These are phyloP conservation scores for Tricholoma sp. DNA, from an alignment of 768 basidiomycete genomes.

Conservation along the genomic window DNA sequence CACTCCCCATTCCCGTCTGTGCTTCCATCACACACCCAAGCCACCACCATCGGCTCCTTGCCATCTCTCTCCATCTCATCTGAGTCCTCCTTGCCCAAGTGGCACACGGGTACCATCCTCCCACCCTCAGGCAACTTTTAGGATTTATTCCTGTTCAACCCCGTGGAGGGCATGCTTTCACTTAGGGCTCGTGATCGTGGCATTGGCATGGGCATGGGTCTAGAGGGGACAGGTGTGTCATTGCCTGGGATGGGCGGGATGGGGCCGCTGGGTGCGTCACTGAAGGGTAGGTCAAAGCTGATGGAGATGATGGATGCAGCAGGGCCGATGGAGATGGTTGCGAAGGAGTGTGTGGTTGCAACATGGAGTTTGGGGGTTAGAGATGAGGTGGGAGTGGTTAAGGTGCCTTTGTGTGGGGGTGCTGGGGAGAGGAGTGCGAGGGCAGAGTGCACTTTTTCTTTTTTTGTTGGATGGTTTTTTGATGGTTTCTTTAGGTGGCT, in stretches of 20 bases:
- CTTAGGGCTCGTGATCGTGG: constrained; percentile 32
- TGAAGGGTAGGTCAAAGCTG: not conserved
- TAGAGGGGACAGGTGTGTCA: no score
- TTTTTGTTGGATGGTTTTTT: not conserved
- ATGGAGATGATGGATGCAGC: not conserved
- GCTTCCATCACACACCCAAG: constrained; percentile 19
- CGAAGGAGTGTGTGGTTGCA: not conserved
- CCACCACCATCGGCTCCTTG: constrained; percentile 4
- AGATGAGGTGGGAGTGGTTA: constrained; percentile 50
- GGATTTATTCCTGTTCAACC: constrained; percentile 67
- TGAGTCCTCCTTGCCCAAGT: constrained; percentile 16
- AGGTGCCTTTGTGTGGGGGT: constrained; percentile 17
- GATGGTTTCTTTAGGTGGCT: constrained; percentile 45
- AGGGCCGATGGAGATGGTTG: not conserved
- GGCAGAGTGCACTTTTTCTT: constrained; percentile 28
- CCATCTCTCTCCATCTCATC: constrained; percentile 18
- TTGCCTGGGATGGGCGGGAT: no score
- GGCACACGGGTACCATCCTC: constrained; percentile 17
- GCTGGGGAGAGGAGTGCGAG: constrained; percentile 11
- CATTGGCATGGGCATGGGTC: no score
- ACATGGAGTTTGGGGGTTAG: constrained; percentile 11
- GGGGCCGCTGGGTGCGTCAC: no score
- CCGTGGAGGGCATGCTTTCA: constrained; percentile 47
- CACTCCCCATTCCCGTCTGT: constrained; percentile 38
- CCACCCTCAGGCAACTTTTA: constrained; percentile 44